Evolutionary conservation across 495 filamentous ascomycete species (phyloP).

Genomic region (Lophiotrema nucula): DNA sequence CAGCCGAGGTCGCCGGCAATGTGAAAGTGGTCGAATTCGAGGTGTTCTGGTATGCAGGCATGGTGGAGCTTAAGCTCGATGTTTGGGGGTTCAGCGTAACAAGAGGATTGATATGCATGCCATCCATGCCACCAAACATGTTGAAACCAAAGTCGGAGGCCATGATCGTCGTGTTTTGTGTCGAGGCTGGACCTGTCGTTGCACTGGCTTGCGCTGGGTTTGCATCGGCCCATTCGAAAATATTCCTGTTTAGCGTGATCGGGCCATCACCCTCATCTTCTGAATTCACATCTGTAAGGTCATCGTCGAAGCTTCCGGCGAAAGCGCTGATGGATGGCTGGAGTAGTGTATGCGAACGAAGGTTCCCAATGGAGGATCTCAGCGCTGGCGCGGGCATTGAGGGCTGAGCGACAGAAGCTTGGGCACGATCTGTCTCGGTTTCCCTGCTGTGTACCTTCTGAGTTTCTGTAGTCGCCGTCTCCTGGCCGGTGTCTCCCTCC

Average conservation of each 20-base stretch:
- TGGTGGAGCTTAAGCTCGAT: background rate
- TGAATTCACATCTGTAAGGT: constrained; percentile 30
- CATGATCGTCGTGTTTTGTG: background rate
- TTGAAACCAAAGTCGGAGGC: constrained; percentile 7
- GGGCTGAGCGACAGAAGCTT: too few species aligned
- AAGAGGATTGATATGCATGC: constrained; percentile 31
- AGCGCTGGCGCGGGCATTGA: background rate
- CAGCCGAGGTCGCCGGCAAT: background rate
- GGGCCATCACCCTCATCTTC: constrained; percentile 31
- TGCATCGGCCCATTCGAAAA: constrained; percentile 37
- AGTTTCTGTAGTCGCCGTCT: background rate
- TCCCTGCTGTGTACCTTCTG: background rate
- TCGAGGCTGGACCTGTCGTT: background rate
- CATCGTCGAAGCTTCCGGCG: constrained; percentile 18
- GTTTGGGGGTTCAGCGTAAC: constrained; percentile 29
- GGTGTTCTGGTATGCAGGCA: background rate
- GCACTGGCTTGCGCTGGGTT: constrained; percentile 13
- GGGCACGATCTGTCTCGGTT: background rate
- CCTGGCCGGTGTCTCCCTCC: background rate
- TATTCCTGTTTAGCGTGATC: constrained; percentile 38
- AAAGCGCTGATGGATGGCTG: constrained; percentile 7
- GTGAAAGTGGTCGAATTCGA: background rate
- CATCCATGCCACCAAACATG: constrained; percentile 17
- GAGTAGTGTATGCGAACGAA: too few species aligned
- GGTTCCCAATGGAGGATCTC: too few species aligned